These are phyloP conservation scores for Lasiodiplodia gonubiensis DNA, from an alignment of 2,329 filamentous ascomycete genomes.

Conservation along the genomic window DNA sequence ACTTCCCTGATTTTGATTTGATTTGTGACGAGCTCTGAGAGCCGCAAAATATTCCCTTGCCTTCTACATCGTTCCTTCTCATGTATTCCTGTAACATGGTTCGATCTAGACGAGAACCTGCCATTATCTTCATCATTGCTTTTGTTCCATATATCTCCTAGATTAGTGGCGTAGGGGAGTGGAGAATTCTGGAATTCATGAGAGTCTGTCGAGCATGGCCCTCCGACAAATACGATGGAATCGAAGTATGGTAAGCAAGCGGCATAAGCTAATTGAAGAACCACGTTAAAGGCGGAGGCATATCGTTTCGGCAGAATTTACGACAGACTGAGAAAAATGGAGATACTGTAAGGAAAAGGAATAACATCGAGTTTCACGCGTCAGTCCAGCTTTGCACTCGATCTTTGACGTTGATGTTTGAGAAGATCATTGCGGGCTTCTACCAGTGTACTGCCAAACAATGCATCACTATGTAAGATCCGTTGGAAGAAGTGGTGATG, in stretches of 20 bases:
- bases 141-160: too few species aligned
- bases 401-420: not conserved
- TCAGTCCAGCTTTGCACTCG: not conserved
- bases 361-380: not conserved
- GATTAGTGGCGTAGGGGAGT: not conserved
- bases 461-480: not conserved
- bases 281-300: too few species aligned
- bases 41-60: not conserved
- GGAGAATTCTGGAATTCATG: too few species aligned
- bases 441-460: not conserved
- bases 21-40: conserved; percentile 39
- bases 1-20: conserved; percentile 47
- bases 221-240: too few species aligned
- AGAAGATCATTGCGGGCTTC: not conserved
- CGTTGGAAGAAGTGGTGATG: not conserved
- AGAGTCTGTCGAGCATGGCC: too few species aligned
- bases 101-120: not conserved
- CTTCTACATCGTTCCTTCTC: not conserved
- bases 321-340: not conserved
- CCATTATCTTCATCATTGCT: too few species aligned
- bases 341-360: not conserved
- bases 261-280: too few species aligned
- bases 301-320: too few species aligned
- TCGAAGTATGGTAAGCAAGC: too few species aligned
- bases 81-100: not conserved